Evolutionary conservation across 371 early-diverging fungal genomes (phyloP).

Genomic region (Mucor saturninus): DNA sequence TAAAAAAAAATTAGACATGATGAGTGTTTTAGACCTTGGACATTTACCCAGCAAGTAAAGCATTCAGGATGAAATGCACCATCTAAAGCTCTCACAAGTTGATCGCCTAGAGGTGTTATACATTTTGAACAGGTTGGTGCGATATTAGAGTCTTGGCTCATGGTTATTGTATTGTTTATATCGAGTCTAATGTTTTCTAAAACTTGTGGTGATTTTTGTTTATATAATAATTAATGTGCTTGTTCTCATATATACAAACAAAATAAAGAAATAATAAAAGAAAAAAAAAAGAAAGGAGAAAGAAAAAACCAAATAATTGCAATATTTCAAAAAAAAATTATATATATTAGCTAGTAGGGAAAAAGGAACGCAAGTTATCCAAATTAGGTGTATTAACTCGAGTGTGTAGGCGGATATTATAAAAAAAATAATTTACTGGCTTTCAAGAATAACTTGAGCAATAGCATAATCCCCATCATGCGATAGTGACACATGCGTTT

Average conservation of each 20-base stretch:
- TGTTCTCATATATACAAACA: slow-evolving; percentile 1
- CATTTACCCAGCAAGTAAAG: slow-evolving; percentile 86
- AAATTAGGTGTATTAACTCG: slow-evolving; percentile 23
- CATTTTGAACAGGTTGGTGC: slow-evolving; percentile 86
- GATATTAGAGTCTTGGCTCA: slow-evolving; percentile 7
- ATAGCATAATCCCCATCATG: slow-evolving; percentile 73
- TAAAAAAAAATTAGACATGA: neutral
- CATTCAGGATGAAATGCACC: slow-evolving; percentile 97
- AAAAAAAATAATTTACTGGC: neutral
- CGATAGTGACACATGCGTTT: slow-evolving; percentile 61
- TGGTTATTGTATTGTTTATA: neutral
- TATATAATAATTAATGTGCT: neutral
- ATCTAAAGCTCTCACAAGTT: slow-evolving; percentile 91
- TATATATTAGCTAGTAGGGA: slow-evolving; percentile 1
- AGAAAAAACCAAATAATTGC: neutral
- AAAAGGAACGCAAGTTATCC: slow-evolving; percentile 30
- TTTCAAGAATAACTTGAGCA: slow-evolving; percentile 66
- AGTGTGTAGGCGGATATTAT: slow-evolving; percentile 7
- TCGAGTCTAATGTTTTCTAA: neutral
- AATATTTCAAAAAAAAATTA: slow-evolving; percentile 1
- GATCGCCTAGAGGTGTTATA: slow-evolving; percentile 83
- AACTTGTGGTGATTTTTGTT: neutral
- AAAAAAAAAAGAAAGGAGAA: slow-evolving; percentile 8
- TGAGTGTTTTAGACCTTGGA: neutral
- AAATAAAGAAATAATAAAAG: neutral